Conservation (phyloP, 2,329 filamentous ascomycete species). For the Metarhizium anisopliae region DNA sequence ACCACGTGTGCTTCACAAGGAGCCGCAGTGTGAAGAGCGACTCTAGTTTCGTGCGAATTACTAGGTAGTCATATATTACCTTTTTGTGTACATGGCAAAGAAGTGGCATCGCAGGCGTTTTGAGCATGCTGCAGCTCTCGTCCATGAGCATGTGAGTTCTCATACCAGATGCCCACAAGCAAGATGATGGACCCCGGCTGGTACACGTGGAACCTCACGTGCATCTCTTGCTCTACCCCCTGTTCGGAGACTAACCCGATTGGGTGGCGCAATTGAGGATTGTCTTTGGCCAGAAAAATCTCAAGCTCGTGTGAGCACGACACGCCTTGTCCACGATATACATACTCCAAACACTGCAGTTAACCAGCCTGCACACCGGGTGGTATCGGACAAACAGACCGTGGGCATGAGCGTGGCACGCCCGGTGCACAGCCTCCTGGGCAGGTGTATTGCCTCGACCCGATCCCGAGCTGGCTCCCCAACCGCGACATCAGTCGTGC, state of each 20-base stretch:
- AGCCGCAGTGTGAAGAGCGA: not conserved
- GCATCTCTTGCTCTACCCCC: not conserved
- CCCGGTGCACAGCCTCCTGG: conserved; percentile 43
- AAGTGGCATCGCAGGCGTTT: no score
- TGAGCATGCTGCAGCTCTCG: no score
- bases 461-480: conserved; percentile 14
- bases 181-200: no score
- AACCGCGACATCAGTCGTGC: conserved; percentile 14
- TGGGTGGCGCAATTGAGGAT: conserved; percentile 5
- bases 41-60: no score
- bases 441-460: conserved; percentile 36
- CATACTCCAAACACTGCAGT: not conserved
- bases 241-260: conserved; percentile 3
- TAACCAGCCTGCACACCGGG: not conserved
- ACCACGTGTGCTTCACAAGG: not conserved
- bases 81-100: no score
- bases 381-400: not conserved
- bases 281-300: conserved; percentile 20
- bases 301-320: conserved; percentile 17
- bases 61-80: no score
- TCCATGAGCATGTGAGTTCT: no score
- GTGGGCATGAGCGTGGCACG: conserved; percentile 47
- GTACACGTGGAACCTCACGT: not conserved
- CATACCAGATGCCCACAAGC: no score
- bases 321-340: not conserved